Percentiles rank a stretch among this genome's conserved stretches.
These are phyloP conservation scores for Nannizzia gypsea DNA, from an alignment of 2,329 filamentous ascomycete genomes.

Conservation along the genomic window DNA sequence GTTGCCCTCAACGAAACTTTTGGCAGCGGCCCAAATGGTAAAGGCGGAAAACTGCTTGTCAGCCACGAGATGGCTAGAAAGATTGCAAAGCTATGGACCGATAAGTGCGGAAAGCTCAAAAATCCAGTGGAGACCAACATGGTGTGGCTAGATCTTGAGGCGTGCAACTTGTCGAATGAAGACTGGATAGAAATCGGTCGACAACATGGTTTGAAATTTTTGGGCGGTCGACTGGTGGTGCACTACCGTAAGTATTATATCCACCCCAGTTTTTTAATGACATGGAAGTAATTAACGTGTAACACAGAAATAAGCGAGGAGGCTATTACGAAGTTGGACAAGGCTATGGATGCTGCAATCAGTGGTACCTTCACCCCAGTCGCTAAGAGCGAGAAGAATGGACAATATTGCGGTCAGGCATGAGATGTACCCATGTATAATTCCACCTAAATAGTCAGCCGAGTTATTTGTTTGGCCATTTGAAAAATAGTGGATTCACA, in stretches of 20 bases:
- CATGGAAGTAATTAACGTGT: constrained; percentile 5
- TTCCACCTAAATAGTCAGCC: no score
- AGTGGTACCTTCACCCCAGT: not conserved
- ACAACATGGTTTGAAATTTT: constrained; percentile 46
- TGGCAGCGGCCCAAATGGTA: constrained; percentile 43
- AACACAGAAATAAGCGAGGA: constrained; percentile 34
- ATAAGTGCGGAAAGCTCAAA: constrained; percentile 54
- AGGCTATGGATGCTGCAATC: constrained; percentile 20
- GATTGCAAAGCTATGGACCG: constrained; percentile 55
- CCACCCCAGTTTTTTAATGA: not conserved
- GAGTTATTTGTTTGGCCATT: no score
- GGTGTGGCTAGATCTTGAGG: constrained; percentile 68
- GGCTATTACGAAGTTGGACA: constrained; percentile 19
- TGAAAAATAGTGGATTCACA: no score
- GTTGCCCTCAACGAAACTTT: constrained; percentile 74
- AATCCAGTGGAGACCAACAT: constrained; percentile 80
- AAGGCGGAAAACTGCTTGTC: constrained; percentile 49
- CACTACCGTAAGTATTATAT: constrained; percentile 48
- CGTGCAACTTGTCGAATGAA: constrained; percentile 42
- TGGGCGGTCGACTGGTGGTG: constrained; percentile 51
- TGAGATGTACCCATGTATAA: not conserved
- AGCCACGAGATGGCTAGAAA: constrained; percentile 52
- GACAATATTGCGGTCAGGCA: constrained; percentile 5
- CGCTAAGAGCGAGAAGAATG: not conserved
- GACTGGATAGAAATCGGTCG: constrained; percentile 45